Evolutionary conservation across 192 early-diverging fungal species (phyloP), one percentile per base, ranked within the genome.

Genomic region (Spizellomyces punctatus): DNA sequence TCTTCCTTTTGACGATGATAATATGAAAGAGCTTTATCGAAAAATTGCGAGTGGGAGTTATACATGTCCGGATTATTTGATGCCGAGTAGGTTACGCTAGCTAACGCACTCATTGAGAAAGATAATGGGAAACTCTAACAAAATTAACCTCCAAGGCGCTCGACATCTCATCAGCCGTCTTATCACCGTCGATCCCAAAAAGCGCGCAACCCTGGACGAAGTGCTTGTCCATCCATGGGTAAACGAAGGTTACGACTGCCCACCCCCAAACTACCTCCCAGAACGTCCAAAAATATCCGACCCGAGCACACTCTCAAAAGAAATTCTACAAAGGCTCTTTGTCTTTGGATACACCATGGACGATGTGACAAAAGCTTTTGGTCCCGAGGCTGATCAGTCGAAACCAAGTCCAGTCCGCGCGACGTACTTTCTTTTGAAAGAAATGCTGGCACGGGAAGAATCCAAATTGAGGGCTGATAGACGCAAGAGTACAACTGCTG

Each of bases 1-100:
- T 71, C 86, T 91, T 22, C 93, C 93, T 0, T 94, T 94, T 76
- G 93, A 94, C 64, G 91, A 93, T 77, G 89, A 91, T 16, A 91
- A 91, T 64, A 84, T 93, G 75, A 91, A 91, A 64, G 91, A 91
- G 66, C 84, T 95, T 12, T 93, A 93, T 79, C 85, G 88, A 62
- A 95, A 95, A 74, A 95, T 95, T 60, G 88, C 87, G 46, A 83
- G 76, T 64, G 93, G 92, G 55, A 78, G 63, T 10, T 89, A 88
- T 70, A 84, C 71, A 36, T 71, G 83, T 76, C 88, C 86, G 42
- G 86, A 84, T 1, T 83, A 83, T 72, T 71, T 89, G 79, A 83
- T 50, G 79, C 85, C 64, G 72, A 84, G 73, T 82, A 76, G 41
- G 70, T 64, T 14, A 42, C 19, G 50, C 19, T 22, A 52, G 12